These are phyloP conservation scores for Taxawa tesnikishii DNA, from an alignment of 2,329 filamentous ascomycete species.

Conservation along the genomic window DNA sequence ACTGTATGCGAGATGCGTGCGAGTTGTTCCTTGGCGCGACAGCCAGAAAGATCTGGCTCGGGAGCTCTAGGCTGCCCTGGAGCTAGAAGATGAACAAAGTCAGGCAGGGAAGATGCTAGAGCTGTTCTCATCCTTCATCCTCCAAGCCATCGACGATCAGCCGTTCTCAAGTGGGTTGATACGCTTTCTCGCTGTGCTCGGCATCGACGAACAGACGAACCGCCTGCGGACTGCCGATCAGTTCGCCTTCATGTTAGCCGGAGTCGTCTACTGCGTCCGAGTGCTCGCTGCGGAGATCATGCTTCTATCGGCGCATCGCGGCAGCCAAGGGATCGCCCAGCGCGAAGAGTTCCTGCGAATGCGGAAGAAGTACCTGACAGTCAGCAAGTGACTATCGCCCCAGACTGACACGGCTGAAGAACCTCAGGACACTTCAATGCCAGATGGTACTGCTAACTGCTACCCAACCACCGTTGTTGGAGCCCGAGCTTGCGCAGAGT, in stretches of 20 bases:
- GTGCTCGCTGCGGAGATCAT: no score
- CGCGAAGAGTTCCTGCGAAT: no score
- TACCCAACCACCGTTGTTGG: background rate
- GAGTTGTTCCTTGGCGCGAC: conserved; percentile 4
- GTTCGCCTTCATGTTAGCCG: conserved; percentile 1
- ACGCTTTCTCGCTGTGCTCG: conserved; percentile 9
- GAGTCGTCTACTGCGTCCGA: background rate
- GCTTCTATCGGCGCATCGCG: no score
- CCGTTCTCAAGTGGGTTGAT: conserved; percentile 8
- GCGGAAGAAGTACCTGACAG: no score
- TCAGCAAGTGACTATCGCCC: no score
- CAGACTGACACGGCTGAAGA: no score
- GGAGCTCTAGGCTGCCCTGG: conserved; percentile 7
- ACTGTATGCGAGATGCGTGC: background rate
- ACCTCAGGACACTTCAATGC: conserved; percentile 8
- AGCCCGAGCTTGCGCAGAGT: background rate
- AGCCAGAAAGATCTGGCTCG: conserved; percentile 6
- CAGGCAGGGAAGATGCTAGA: conserved; percentile 2
- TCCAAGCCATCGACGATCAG: conserved; percentile 4
- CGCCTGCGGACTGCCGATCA: conserved; percentile 5
- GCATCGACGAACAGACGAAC: conserved; percentile 7
- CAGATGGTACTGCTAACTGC: conserved; percentile 1
- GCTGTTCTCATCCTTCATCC: conserved; percentile 4
- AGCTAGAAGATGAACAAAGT: conserved; percentile 5
- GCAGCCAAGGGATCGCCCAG: no score